Evolutionary conservation across 2,329 filamentous ascomycete genomes (phyloP), one percentile per base, ranked within the genome.

Genomic region (Thyridium curvatum): DNA sequence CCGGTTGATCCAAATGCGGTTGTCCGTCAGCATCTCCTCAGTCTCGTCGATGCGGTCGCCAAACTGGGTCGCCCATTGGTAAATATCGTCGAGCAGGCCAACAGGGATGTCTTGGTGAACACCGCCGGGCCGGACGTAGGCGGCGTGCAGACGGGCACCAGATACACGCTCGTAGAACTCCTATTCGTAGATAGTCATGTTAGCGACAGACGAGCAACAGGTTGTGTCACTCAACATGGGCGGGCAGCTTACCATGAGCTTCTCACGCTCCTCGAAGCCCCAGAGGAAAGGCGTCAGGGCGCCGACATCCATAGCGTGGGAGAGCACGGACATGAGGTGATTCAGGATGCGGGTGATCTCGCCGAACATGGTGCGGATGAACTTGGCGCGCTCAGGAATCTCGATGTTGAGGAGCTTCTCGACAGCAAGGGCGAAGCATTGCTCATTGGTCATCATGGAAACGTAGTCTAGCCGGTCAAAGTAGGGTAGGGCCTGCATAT

Each of bases 361-460:
- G 53, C 79, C 93, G 64, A 98, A 98, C 70, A 98, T 0, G 28
- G 91, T 97, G 50, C 93, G 80, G 60, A 98, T 98, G 72, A 83
- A 98, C 72, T 98, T 97, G 54, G 93, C 93, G 58, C 93, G 78
- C 49, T 93, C 85, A 17, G 93, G 93, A 47, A 98, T 86, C 62
- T 98, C 94, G 49, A 98, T 74, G 65, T 98, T 98, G 55, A 98
- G 74, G 44, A 98, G 77, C 76, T 98, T 98, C 77, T 98, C 93
- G 40, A 97, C 91, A 15, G 89, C 93, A 50, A 98, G 77, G 30
- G 89, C 81, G 67, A 88, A 98, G 60, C 89, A 95, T 69, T 98
- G 93, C 75, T 98, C 93, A 67, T 98, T 98, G 57, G 93, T 98
- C 93, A 98, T 98, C 94, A 98, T 98, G 56, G 89, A 96, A 53